phyloP scores from a whole-genome alignment of 2,329 filamentous ascomycete species.

The Chaetomiaceae sp. region DNA sequence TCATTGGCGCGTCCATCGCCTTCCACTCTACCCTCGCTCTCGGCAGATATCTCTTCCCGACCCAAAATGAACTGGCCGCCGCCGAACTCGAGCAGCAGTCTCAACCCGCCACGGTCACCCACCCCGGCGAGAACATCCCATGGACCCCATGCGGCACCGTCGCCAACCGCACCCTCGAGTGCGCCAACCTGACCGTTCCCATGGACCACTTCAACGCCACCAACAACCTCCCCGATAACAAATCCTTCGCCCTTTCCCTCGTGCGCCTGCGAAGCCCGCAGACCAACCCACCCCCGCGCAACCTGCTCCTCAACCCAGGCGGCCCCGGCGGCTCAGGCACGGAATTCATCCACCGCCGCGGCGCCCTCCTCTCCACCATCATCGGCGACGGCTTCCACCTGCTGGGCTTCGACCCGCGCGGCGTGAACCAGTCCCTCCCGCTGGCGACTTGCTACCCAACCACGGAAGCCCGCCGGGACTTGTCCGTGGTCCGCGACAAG shows the following conservation, averaged over 20 bases:
- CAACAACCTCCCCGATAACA: slow-evolving; percentile 29
- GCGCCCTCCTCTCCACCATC: slow-evolving; percentile 34
- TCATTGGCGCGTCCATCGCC: too few species aligned
- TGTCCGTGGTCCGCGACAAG: slow-evolving; percentile 24
- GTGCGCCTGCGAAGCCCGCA: slow-evolving; percentile 41
- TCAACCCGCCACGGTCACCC: slow-evolving; percentile 2
- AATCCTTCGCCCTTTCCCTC: slow-evolving; percentile 42
- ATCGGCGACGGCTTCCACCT: slow-evolving; percentile 44
- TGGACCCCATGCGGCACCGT: slow-evolving; percentile 40
- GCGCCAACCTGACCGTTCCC: slow-evolving; percentile 41
- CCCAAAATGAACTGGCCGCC: too few species aligned
- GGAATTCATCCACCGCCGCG: slow-evolving; percentile 34
- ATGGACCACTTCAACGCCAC: slow-evolving; percentile 42
- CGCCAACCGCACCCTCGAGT: slow-evolving; percentile 38
- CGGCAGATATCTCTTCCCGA: too few species aligned
- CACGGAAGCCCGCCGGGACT: slow-evolving; percentile 29
- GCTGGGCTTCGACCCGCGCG: slow-evolving; percentile 45
- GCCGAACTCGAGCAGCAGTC: too few species aligned
- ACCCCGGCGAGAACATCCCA: slow-evolving; percentile 35
- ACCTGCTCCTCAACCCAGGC: slow-evolving; percentile 45
- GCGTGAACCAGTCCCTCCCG: slow-evolving; percentile 37
- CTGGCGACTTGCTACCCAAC: slow-evolving; percentile 39
- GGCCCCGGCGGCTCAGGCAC: slow-evolving; percentile 45
- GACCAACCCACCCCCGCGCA: slow-evolving; percentile 39
- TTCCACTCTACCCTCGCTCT: too few species aligned